These are phyloP conservation scores for Mycena alexandri DNA, from an alignment of 768 basidiomycete genomes.

Conservation along the genomic window DNA sequence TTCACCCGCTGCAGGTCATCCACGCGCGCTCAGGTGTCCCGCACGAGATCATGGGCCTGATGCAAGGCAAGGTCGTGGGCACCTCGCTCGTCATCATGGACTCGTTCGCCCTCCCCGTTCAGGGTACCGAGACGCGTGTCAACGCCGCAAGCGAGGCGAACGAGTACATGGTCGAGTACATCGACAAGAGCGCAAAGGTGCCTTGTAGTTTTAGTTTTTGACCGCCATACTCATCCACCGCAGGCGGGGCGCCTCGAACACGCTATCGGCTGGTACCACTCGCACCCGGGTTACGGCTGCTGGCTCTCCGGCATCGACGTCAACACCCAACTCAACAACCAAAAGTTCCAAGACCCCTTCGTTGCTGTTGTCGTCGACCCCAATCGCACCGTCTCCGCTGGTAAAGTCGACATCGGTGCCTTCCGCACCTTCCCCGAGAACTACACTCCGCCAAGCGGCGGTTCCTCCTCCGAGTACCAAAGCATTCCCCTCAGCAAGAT, in stretches of 20 bases:
- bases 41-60: conserved; percentile 99
- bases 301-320: conserved; percentile 99
- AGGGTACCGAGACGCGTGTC: conserved; percentile 98
- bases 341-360: conserved; percentile 96
- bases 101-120: conserved; percentile 96
- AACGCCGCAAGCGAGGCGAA: conserved; percentile 96
- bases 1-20: conserved; percentile 76
- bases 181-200: conserved; percentile 84
- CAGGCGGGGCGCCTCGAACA: conserved; percentile 89
- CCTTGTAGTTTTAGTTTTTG: conserved; percentile 32
- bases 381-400: conserved; percentile 97
- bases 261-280: conserved; percentile 97
- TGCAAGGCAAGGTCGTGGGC: conserved; percentile 95
- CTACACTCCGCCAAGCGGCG: conserved; percentile 84
- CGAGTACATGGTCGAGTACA: conserved; percentile 98
- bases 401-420: conserved; percentile 98
- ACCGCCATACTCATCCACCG: conserved; percentile 4
- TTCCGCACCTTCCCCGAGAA: conserved; percentile 98
- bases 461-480: conserved; percentile 87
- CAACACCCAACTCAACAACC: conserved; percentile 95
- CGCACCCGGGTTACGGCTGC: conserved; percentile 98
- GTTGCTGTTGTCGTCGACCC: conserved; percentile 98
- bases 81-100: conserved; percentile 91
- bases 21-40: conserved; percentile 97
- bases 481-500: conserved; percentile 97